These are phyloP conservation scores for Chamaecrista fasciculata DNA, from an alignment of 306 rosid genomes.

Conservation along the genomic window DNA sequence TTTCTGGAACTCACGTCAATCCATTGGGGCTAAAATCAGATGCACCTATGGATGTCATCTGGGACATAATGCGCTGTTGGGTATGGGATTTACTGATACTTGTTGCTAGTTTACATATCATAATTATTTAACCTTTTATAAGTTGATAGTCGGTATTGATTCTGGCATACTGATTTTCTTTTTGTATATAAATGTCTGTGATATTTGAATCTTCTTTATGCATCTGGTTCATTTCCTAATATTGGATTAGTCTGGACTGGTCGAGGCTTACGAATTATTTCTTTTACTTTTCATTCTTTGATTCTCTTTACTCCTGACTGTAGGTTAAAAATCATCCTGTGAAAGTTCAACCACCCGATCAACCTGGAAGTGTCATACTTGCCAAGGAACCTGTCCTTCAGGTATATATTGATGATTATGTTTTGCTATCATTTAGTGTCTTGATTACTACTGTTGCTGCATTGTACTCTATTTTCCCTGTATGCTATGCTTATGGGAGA, in stretches of 20 bases:
- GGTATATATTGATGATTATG: constrained; percentile 45
- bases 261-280: background rate
- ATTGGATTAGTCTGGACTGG: background rate
- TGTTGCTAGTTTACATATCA: constrained; percentile 1
- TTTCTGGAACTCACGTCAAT: constrained; percentile 93
- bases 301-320: constrained; percentile 10
- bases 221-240: background rate
- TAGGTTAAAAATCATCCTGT: constrained; percentile 94
- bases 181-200: background rate
- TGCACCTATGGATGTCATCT: constrained; percentile 92
- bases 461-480: background rate
- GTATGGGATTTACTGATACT: constrained; percentile 38
- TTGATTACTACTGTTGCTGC: no score
- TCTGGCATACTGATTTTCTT: background rate
- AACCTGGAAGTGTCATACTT: constrained; percentile 82
- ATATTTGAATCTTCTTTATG: background rate
- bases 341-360: constrained; percentile 82
- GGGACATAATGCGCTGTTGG: constrained; percentile 99
- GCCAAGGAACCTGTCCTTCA: constrained; percentile 89
- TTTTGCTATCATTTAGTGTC: constrained; percentile 1
- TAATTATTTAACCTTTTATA: background rate
- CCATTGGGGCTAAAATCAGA: constrained; percentile 92
- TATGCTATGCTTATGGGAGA: background rate
- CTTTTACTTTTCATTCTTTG: background rate
- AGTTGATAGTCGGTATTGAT: background rate